Base-by-base conservation (phyloP, 2,329 filamentous ascomycete species). In the Nothomitra cinnamomea region DNA sequence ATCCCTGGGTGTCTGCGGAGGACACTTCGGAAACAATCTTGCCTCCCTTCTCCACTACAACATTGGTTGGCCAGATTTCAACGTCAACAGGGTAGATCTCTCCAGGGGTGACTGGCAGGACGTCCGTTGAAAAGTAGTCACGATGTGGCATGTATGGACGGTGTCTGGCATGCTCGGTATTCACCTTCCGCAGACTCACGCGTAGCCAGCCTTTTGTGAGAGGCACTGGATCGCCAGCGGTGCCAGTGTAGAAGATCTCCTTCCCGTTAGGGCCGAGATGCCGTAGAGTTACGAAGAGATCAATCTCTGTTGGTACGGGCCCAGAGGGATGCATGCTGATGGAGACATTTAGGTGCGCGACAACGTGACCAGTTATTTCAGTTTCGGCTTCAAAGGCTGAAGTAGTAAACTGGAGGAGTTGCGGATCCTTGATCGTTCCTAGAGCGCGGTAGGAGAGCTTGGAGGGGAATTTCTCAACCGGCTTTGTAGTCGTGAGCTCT, bases 321-420 rank as follows among this genome's bases (percentile, higher is more conserved):
- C 65, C 62, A 1, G 64, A 65, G 1, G 69, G 60, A 22, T 69
- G 60, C 1, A 70, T 61, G 2, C 65, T 70, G 36, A 70, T 66
- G 0, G 80, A 83, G 0, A 84, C 75, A 56, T 79, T 78, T 2
- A 87, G 68, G 57, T 79, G 80, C 0, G 79, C 80, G 0, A 77
- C 69, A 25, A 84, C 68, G 60, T 85, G 79, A 0, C 83, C 83
- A 0, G 83, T 86, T 53, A 87, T 77, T 60, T 86, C 83, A 0
- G 76, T 82, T 59, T 85, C 79, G 5, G 68, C 56, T n/a, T 73
- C 70, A 55, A 85, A 83, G 0, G 77, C 67, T 0, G 69, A 54
- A 0, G 76, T 82, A 1, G 67, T 69, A 62, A 85, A 85, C 42
- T 76, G 74, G 0, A 85, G 58, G 25, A 49, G 25, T n/a, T 49